These are phyloP conservation scores for Penicillium rolfsii DNA, from an alignment of 2,329 filamentous ascomycete species.

Conservation along the genomic window DNA sequence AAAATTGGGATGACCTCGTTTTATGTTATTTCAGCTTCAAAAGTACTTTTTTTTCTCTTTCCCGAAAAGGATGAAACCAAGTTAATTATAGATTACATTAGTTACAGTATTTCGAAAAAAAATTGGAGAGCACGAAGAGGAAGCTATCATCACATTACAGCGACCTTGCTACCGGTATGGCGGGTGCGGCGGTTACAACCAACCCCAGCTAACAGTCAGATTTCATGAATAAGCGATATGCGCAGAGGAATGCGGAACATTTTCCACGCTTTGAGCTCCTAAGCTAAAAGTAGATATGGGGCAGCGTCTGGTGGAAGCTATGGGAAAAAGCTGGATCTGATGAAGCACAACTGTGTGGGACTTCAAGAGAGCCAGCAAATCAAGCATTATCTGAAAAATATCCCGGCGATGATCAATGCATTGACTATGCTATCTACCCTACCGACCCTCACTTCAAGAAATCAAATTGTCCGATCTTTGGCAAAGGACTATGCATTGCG, in stretches of 20 bases:
- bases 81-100: background rate
- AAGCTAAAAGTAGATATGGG: background rate
- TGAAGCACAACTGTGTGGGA: background rate
- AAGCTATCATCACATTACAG: background rate
- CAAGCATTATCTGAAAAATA: background rate
- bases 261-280: background rate
- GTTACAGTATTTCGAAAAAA: background rate
- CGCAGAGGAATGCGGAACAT: constrained; percentile 5
- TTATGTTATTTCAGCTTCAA: background rate
- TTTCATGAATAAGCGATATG: background rate
- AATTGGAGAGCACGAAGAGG: background rate
- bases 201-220: background rate
- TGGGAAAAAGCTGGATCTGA: background rate
- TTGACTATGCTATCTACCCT: background rate
- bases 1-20: background rate
- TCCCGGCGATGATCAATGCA: background rate
- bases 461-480: background rate
- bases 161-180: background rate
- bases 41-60: background rate
- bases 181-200: constrained; percentile 2
- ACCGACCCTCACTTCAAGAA: background rate
- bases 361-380: background rate
- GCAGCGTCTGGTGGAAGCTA: background rate
- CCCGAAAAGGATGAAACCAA: background rate
- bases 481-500: background rate